Evolutionary conservation across 139 green algal genomes (phyloP), one percentile per base, ranked within the genome.

Genomic region (Tetratostichococcus sp.): DNA sequence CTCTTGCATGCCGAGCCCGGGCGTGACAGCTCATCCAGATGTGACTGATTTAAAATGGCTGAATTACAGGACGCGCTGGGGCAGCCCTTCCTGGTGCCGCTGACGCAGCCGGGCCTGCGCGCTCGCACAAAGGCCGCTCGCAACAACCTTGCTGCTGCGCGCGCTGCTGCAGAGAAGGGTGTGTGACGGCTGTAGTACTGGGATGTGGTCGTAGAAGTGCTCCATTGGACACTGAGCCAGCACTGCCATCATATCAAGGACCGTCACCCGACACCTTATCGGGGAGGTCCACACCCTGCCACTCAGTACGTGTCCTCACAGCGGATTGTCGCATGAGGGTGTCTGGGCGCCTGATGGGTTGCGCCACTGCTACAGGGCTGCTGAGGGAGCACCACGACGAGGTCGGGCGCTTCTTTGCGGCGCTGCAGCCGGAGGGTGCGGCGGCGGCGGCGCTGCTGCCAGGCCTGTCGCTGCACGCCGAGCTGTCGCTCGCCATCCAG

Each of bases 51-150:
- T 50, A 8, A 8, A 11, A 50, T 50, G 6, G 39, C 11, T 50
- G 39, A 50, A 50, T 50, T 85, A 43, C 70, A 73, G 22, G 80
- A 85, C 65, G 66, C 74, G 30, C 42, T 85, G 42, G 80, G 79
- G 26, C 76, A 80, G 50, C 85, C 85, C 34, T 87, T 86, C 59
- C 43, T 87, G 66, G 50, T 90, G 30, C 79, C 81, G 28, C 65
- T 89, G 32, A 65, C 79, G n/a, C 80, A 87, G 35, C 70, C 84
- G 3, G 84, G 85, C 23, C 62, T 90, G 50, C 73, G 80, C 23
- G 76, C 83, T 43, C 74, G 85, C 35, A 81, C 59, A 75, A 57
- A 86, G 43, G 80, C 85, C 31, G 80, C 83, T 0, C 75, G 78
- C 28, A 80, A 80, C 21, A 83, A 87, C 43, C 57, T 81, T 35